These are phyloP conservation scores for Capsicum chinense DNA, from an alignment of 257 asterid species.

Conservation along the genomic window DNA sequence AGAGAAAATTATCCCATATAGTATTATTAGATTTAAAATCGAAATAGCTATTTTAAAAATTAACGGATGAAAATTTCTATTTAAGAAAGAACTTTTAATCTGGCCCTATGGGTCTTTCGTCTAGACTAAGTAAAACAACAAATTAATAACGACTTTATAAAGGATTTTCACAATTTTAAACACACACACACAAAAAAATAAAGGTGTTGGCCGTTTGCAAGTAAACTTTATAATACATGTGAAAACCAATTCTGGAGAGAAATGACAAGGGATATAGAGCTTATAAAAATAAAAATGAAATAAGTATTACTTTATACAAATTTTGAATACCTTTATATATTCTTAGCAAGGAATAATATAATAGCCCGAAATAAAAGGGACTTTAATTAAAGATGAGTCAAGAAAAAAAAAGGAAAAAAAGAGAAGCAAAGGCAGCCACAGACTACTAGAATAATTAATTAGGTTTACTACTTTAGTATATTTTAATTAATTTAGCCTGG, in stretches of 20 bases:
- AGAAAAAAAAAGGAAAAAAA: not conserved
- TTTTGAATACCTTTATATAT: constrained; percentile 4
- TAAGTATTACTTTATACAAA: not conserved
- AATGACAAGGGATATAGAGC: not conserved
- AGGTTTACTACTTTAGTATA: not conserved
- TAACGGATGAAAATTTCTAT: not conserved
- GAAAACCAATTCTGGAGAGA: not conserved
- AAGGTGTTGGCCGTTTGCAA: not conserved
- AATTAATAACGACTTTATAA: not conserved
- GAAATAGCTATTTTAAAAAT: not conserved
- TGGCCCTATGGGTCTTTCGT: not conserved
- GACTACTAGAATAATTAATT: not conserved
- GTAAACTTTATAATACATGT: not conserved
- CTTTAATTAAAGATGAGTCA: not conserved
- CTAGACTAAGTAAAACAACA: not conserved
- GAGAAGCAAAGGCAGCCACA: not conserved
- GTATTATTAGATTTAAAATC: no score
- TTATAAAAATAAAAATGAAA: no score
- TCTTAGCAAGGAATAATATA: not conserved
- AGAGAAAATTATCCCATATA: no score
- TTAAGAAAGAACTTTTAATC: not conserved
- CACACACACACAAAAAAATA: not conserved
- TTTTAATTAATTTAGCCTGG: not conserved
- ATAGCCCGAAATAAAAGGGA: not conserved
- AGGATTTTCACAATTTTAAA: not conserved